Conservation (phyloP, 108 stramenopile species). For the Pseudonitzschia delicatissima region DNA sequence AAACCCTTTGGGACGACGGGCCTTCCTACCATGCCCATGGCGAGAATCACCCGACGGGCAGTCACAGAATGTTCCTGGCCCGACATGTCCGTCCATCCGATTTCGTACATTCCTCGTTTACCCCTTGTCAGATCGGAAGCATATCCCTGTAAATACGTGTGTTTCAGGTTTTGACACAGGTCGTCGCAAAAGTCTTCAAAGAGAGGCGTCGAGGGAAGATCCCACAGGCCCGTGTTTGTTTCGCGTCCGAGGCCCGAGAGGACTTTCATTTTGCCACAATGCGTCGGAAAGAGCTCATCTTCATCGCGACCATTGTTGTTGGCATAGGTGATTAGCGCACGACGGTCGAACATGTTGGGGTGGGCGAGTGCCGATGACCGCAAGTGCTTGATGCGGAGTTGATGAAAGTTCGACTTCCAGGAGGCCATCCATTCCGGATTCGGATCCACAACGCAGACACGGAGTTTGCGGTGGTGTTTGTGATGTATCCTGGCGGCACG, state of each 20-base stretch:
- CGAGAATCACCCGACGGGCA: slow-evolving; percentile 47
- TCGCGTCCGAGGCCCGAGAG: slow-evolving; percentile 43
- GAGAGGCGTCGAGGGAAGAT: slow-evolving; percentile 53
- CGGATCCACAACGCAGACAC: slow-evolving; percentile 62
- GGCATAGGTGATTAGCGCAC: slow-evolving; percentile 58
- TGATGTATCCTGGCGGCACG: neutral
- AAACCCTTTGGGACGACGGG: slow-evolving; percentile 38
- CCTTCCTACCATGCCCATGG: slow-evolving; percentile 43
- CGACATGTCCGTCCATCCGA: slow-evolving; percentile 15
- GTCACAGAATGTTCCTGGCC: no score
- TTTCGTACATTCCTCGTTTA: neutral
- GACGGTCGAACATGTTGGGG: slow-evolving; percentile 55
- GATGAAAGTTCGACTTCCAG: slow-evolving; percentile 54
- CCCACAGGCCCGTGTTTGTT: slow-evolving; percentile 65
- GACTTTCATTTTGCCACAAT: slow-evolving; percentile 21
- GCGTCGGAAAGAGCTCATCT: slow-evolving; percentile 44
- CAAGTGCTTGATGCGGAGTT: slow-evolving; percentile 49
- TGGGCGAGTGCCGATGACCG: slow-evolving; percentile 73
- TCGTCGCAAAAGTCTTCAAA: slow-evolving; percentile 68
- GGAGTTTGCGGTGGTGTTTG: neutral
- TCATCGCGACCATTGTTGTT: slow-evolving; percentile 38
- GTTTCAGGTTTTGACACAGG: no score
- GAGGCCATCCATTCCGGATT: slow-evolving; percentile 38
- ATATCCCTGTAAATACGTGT: no score
- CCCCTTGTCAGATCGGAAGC: no score